These are phyloP conservation scores for Leucaena leucocephala DNA, from an alignment of 306 rosid species.

Conservation along the genomic window DNA sequence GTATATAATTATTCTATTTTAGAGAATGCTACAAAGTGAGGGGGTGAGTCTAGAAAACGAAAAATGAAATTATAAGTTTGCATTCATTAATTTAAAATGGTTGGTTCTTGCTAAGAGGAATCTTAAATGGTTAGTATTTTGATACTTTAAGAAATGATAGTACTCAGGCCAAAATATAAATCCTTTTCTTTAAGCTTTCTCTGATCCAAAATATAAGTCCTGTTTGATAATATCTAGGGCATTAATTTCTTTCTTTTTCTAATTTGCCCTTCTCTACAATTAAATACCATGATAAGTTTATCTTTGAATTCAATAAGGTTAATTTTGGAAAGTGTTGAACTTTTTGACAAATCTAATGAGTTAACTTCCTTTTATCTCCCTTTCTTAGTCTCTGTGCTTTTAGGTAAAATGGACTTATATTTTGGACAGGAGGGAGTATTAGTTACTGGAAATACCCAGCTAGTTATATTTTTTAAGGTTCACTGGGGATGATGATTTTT, in stretches of 20 bases:
- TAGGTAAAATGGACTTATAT: not conserved
- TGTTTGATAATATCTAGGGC: no score
- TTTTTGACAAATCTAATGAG: not conserved
- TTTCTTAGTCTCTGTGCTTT: not conserved
- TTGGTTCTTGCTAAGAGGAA: not conserved
- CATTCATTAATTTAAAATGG: not conserved
- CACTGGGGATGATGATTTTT: constrained; percentile 2
- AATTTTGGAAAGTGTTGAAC: not conserved
- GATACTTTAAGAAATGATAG: not conserved
- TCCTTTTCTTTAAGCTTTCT: no score
- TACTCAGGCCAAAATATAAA: not conserved
- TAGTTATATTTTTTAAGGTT: not conserved
- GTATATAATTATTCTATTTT: not conserved
- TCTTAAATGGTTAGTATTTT: constrained; percentile 7
- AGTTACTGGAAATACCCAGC: not conserved
- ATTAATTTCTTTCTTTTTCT: no score
- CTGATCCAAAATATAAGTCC: no score
- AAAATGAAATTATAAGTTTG: not conserved
- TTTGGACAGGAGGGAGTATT: no score
- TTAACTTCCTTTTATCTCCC: not conserved
- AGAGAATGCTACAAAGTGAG: not conserved
- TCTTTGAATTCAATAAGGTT: not conserved
- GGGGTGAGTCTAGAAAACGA: not conserved
- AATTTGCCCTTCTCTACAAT: no score
- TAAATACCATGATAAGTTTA: no score